Conservation (phyloP, 768 basidiomycete species). For the Holtermanniella nyarrowii region DNA sequence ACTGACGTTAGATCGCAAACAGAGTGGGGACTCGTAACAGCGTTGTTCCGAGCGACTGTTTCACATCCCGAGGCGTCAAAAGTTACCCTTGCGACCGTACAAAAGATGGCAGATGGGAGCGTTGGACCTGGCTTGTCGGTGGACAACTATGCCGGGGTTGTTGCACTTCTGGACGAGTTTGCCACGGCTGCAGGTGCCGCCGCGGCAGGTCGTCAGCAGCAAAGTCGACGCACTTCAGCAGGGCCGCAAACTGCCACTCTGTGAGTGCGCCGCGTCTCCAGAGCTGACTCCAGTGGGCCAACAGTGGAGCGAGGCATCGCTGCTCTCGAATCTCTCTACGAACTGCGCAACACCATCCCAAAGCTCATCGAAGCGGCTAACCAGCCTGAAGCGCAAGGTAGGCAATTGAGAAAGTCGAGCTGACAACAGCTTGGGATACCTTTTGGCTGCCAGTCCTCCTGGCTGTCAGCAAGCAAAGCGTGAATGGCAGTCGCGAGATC, state of each 20-base stretch:
- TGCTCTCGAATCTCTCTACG: slow-evolving; percentile 68
- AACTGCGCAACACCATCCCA: slow-evolving; percentile 58
- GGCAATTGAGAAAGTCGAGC: slow-evolving; percentile 5
- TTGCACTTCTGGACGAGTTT: slow-evolving; percentile 77
- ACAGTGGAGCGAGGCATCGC: slow-evolving; percentile 68
- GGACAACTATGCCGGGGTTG: slow-evolving; percentile 72
- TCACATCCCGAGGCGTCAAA: slow-evolving; percentile 78
- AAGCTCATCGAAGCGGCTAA: slow-evolving; percentile 48
- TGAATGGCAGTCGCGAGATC: slow-evolving; percentile 72
- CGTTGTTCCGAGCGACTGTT: slow-evolving; percentile 73
- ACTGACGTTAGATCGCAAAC: slow-evolving; percentile 59
- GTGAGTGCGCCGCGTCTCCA: slow-evolving; percentile 10
- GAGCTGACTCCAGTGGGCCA: slow-evolving; percentile 50
- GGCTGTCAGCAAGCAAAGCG: slow-evolving; percentile 67
- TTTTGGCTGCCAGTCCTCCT: slow-evolving; percentile 64
- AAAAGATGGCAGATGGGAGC: slow-evolving; percentile 50
- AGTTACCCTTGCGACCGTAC: slow-evolving; percentile 69
- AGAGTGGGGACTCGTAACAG: slow-evolving; percentile 90
- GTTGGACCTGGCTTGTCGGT: slow-evolving; percentile 47
- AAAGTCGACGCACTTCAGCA: slow-evolving; percentile 41
- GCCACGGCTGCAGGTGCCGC: slow-evolving; percentile 60
- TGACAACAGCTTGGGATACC: slow-evolving; percentile 57
- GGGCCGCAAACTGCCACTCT: slow-evolving; percentile 17
- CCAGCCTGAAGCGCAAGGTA: slow-evolving; percentile 35
- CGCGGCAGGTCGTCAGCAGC: slow-evolving; percentile 51